phyloP scores from a whole-genome alignment of 345 rosid genomes.

The Anastatica hierochuntica region DNA sequence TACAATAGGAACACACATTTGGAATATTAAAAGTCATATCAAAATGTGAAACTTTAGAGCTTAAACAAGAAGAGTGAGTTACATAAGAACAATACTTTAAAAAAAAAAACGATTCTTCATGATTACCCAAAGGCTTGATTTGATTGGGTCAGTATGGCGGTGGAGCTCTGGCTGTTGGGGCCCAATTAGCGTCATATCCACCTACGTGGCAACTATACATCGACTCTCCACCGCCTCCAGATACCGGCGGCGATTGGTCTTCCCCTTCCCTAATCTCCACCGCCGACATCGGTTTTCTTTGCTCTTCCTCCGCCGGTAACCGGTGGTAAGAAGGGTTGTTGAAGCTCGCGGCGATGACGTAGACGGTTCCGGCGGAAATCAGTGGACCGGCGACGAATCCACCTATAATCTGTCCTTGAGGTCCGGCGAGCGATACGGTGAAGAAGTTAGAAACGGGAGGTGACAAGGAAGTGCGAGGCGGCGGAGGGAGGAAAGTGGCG shows the following conservation, averaged over 20 bases:
- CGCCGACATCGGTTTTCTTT: slow-evolving; percentile 31
- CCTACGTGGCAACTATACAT: slow-evolving; percentile 59
- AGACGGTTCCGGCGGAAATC: slow-evolving; percentile 60
- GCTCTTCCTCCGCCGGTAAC: slow-evolving; percentile 41
- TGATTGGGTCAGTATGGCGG: slow-evolving; percentile 49
- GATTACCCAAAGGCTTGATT: too few relatives aligned
- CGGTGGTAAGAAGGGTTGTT: slow-evolving; percentile 64
- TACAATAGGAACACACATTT: too few relatives aligned
- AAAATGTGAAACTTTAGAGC: too few relatives aligned
- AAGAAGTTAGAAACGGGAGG: slow-evolving; percentile 43
- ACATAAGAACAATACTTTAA: too few relatives aligned
- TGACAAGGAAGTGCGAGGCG: slow-evolving; percentile 31
- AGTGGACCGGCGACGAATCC: slow-evolving; percentile 70
- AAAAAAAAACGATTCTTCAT: too few relatives aligned
- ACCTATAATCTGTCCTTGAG: slow-evolving; percentile 90
- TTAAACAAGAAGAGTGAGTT: too few relatives aligned
- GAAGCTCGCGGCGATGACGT: slow-evolving; percentile 68
- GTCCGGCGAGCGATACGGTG: slow-evolving; percentile 75
- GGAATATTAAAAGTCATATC: too few relatives aligned
- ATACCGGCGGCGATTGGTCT: slow-evolving; percentile 41
- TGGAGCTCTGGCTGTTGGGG: slow-evolving; percentile 55
- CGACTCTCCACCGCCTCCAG: slow-evolving; percentile 51
- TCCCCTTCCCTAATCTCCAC: slow-evolving; percentile 41
- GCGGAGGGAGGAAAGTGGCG: slow-evolving; percentile 57
- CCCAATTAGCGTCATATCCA: slow-evolving; percentile 65